These are phyloP conservation scores for Rhazya stricta DNA, from an alignment of 257 asterid genomes.

Conservation along the genomic window DNA sequence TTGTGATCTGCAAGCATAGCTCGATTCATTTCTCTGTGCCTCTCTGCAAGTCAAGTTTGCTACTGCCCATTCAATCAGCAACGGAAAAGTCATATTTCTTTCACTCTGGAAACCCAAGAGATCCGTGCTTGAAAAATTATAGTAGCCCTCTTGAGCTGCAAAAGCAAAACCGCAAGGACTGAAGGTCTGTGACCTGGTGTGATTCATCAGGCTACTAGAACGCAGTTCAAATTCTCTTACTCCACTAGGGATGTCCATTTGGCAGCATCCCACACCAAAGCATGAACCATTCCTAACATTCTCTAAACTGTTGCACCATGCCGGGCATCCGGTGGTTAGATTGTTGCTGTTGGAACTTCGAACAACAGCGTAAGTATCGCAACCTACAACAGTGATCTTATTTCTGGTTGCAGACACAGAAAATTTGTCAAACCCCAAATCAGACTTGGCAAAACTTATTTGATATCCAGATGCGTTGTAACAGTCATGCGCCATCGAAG, in stretches of 20 bases:
- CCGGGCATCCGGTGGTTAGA: not conserved
- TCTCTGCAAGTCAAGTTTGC: slow-evolving; percentile 23
- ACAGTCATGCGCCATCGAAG: not conserved
- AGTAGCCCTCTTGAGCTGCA: slow-evolving; percentile 20
- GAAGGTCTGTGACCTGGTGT: slow-evolving; percentile 1
- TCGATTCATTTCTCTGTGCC: slow-evolving; percentile 12
- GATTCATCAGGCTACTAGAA: not conserved
- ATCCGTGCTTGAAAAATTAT: slow-evolving; percentile 21
- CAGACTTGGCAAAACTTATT: not conserved
- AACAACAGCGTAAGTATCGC: not conserved
- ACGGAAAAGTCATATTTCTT: slow-evolving; percentile 13
- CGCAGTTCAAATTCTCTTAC: not conserved
- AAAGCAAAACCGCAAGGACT: slow-evolving; percentile 38
- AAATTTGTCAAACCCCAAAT: not conserved
- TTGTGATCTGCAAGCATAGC: slow-evolving; percentile 27
- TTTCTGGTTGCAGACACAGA: not conserved
- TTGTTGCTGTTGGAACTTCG: not conserved
- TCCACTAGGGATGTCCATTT: slow-evolving; percentile 2
- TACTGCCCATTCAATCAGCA: slow-evolving; percentile 32
- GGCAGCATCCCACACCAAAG: slow-evolving; percentile 5
- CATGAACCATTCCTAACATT: not conserved
- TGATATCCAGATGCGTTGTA: not conserved
- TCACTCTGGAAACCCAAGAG: slow-evolving; percentile 12
- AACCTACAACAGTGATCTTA: not conserved
- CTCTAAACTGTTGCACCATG: not conserved